These are phyloP conservation scores for Ganoderma meredithae DNA, from an alignment of 1,284 basidiomycete species.

Conservation along the genomic window DNA sequence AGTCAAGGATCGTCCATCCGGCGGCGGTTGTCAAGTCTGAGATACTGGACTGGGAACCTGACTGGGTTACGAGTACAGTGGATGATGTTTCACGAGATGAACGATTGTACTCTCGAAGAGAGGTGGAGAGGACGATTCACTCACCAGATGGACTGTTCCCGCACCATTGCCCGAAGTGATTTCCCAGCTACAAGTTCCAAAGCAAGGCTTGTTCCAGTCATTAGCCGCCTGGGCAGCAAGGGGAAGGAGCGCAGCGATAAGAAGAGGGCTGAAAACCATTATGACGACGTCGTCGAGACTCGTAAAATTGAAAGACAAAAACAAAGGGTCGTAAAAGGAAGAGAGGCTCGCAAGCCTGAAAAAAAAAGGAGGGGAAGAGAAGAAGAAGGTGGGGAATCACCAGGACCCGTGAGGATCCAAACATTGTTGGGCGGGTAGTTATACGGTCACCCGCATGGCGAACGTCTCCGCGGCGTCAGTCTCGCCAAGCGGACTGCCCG, in stretches of 20 bases:
- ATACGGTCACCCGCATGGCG: slow-evolving; percentile 2
- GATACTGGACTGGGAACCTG: slow-evolving; percentile 50
- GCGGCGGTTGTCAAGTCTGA: slow-evolving; percentile 61
- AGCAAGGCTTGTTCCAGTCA: slow-evolving; percentile 35
- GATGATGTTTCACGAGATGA: neutral
- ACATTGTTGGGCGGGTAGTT: neutral
- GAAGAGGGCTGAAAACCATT: slow-evolving; percentile 29
- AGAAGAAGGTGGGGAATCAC: slow-evolving; percentile 26
- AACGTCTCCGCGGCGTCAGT: neutral
- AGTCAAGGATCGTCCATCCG: slow-evolving; percentile 60
- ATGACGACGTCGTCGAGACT: slow-evolving; percentile 14
- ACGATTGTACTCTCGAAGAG: neutral
- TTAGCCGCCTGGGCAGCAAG: slow-evolving; percentile 32
- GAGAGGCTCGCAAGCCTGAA: slow-evolving; percentile 7
- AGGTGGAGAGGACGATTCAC: slow-evolving; percentile 6
- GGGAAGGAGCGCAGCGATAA: slow-evolving; percentile 30
- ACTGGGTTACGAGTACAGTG: slow-evolving; percentile 6
- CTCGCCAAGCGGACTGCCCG: neutral
- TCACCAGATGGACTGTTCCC: slow-evolving; percentile 32
- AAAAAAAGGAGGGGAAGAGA: slow-evolving; percentile 18
- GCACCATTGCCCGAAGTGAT: slow-evolving; percentile 25
- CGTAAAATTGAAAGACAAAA: slow-evolving; percentile 9
- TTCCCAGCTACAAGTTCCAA: slow-evolving; percentile 34
- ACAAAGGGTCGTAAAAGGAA: neutral
- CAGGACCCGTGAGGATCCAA: slow-evolving; percentile 17